Percentiles rank a stretch among this genome's conserved stretches.
phyloP scores from a whole-genome alignment of 345 rosid genomes.

The Gossypium sturtianum region DNA sequence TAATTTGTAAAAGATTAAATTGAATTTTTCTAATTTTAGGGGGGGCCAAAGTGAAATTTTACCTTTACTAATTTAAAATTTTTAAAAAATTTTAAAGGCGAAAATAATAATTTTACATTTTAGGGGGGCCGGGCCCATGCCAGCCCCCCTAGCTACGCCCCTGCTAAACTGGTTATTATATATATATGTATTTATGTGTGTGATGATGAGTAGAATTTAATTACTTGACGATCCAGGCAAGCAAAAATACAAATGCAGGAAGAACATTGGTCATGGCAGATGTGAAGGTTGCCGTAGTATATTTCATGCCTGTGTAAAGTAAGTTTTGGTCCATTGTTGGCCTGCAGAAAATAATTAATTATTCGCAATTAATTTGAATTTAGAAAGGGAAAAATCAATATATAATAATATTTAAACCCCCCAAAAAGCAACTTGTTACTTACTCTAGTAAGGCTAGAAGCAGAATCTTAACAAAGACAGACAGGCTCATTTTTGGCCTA shows the following conservation, averaged over 20 bases:
- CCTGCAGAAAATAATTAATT: constrained; percentile 7
- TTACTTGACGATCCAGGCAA: constrained; percentile 59
- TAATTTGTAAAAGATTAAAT: too few species aligned
- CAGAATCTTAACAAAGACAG: constrained; percentile 6
- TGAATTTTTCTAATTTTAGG: too few species aligned
- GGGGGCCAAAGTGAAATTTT: too few species aligned
- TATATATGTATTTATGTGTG: background rate
- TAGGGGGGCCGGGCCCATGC: too few species aligned
- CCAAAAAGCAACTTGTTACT: constrained; percentile 22
- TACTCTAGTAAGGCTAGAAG: constrained; percentile 72
- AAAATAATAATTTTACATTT: too few species aligned
- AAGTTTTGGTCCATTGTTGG: constrained; percentile 37
- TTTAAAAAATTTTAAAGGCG: too few species aligned
- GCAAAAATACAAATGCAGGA: constrained; percentile 58
- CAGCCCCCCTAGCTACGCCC: too few species aligned
- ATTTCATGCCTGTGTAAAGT: constrained; percentile 57
- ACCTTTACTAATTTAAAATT: too few species aligned
- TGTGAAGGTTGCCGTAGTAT: constrained; percentile 66
- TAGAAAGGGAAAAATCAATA: background rate
- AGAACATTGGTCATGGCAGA: constrained; percentile 60
- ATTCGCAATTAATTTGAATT: background rate
- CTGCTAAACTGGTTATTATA: background rate
- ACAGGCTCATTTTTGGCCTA: constrained; percentile 10
- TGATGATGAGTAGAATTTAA: background rate
- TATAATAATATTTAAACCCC: background rate